Evolutionary conservation across 768 basidiomycete species (phyloP), one percentile per base, ranked within the genome.

Genomic region (Calocybe indica): DNA sequence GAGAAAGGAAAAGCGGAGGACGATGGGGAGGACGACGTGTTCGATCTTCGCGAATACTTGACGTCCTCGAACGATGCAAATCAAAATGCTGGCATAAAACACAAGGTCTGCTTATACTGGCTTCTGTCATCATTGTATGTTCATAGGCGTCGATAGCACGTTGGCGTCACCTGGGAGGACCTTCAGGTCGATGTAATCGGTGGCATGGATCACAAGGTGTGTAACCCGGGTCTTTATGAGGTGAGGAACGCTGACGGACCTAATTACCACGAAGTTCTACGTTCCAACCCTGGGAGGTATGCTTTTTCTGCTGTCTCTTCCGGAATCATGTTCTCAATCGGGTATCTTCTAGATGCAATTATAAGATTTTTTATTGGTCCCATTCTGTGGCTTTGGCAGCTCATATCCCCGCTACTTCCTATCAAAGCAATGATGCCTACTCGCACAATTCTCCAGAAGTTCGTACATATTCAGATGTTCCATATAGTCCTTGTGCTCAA

Each of bases 131-230:
- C n/a, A 28, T 7, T 36, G n/a, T 33, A 39, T 37, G n/a, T 22
- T 47, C n/a, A 38, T 22, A 32, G 8, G 32, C 12, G 45, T n/a
- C 13, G 5, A 10, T 46, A 76, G 73, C 81, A 84, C 50, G 83
- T 88, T 6, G 85, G 85, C 31, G 80, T 89, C 15, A 78, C 79
- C 22, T 89, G 87, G 87, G 75, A 85, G 44, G 71, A 82, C 54
- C 66, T 89, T 1, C 68, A 79, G 49, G 86, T 88, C 31, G 68
- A 78, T 5, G 83, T 80, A 31, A 49, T 72, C 3, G 85, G 83
- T 13, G 77, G 75, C 9, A 56, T 65, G 8, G 71, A 76, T 59
- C 70, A 67, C 59, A 87, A 85, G 70, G 85, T 77, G 40, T 37
- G 68, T 49, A 8, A 6, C 14, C 12, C 7, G 35, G 29, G 7